phyloP scores from a whole-genome alignment of 257 asterid genomes.

The Mitragyna speciosa region DNA sequence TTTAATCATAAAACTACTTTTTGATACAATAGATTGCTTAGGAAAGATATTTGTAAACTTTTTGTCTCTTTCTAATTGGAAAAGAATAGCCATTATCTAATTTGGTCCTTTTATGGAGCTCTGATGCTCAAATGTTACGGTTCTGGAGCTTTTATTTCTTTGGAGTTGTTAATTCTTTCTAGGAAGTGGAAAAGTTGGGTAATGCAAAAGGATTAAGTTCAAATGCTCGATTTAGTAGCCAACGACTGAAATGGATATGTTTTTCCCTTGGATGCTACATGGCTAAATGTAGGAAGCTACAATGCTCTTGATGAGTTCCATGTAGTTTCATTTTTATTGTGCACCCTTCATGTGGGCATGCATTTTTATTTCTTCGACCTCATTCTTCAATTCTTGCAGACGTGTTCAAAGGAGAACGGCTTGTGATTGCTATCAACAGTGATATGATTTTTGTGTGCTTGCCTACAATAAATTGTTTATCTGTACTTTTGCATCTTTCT shows the following conservation, averaged over 20 bases:
- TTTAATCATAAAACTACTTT: too few species aligned
- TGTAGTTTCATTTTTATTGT: background rate
- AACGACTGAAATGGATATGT: background rate
- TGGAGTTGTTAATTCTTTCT: background rate
- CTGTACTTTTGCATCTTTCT: background rate
- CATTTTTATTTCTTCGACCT: background rate
- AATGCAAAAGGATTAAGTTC: background rate
- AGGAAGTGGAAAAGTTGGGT: background rate
- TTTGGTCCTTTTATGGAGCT: too few species aligned
- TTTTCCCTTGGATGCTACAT: too few species aligned
- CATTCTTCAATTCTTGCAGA: background rate
- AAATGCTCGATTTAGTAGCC: background rate
- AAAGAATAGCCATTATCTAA: too few species aligned
- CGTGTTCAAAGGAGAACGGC: background rate
- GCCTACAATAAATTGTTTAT: background rate
- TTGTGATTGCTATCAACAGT: background rate
- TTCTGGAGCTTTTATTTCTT: background rate
- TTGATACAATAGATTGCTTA: too few species aligned
- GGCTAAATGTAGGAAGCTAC: background rate
- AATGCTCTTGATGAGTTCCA: background rate
- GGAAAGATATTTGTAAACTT: too few species aligned
- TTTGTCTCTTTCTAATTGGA: too few species aligned
- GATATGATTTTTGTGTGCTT: background rate
- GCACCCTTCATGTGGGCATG: background rate
- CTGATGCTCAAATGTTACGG: too few species aligned